A percentile compares a stretch with the other conserved stretches of the same genome.
Evolutionary conservation across 2,329 filamentous ascomycete genomes (phyloP).

Genomic region (Madurella mycetomatis): DNA sequence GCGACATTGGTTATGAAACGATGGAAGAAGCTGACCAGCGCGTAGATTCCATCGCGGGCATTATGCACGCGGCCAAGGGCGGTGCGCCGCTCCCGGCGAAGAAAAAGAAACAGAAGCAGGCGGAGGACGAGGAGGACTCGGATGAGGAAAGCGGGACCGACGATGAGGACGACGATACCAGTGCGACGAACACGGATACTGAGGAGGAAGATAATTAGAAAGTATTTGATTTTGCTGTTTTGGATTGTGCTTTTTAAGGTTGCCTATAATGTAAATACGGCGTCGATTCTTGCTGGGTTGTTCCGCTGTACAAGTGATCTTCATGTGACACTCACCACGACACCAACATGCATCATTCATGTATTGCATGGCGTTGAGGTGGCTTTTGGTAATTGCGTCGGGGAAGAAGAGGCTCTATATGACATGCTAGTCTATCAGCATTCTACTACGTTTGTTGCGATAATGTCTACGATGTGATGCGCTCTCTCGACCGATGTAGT

Average conservation of each 20-base stretch:
- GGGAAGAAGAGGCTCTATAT: too few relatives aligned
- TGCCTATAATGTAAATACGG: background rate
- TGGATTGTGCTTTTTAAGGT: background rate
- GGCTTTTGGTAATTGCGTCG: too few relatives aligned
- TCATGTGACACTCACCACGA: too few relatives aligned
- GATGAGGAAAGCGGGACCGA: constrained; percentile 84
- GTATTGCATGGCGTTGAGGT: too few relatives aligned
- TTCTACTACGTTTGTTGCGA: too few relatives aligned
- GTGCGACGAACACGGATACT: constrained; percentile 65
- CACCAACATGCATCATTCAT: too few relatives aligned
- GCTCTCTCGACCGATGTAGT: too few relatives aligned
- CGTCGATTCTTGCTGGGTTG: too few relatives aligned
- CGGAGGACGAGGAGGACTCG: constrained; percentile 52
- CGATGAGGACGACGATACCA: constrained; percentile 63
- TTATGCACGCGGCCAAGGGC: constrained; percentile 83
- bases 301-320: too few relatives aligned
- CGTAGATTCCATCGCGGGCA: constrained; percentile 79
- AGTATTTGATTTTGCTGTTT: background rate
- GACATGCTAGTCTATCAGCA: too few relatives aligned
- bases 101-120: constrained; percentile 51
- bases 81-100: constrained; percentile 52
- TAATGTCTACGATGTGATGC: too few relatives aligned
- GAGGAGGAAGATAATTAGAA: constrained; percentile 51
- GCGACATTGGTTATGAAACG: background rate
- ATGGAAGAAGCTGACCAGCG: constrained; percentile 22